phyloP scores from a whole-genome alignment of 1,139 yeast species.

The Wickerhamomyces sp. region DNA sequence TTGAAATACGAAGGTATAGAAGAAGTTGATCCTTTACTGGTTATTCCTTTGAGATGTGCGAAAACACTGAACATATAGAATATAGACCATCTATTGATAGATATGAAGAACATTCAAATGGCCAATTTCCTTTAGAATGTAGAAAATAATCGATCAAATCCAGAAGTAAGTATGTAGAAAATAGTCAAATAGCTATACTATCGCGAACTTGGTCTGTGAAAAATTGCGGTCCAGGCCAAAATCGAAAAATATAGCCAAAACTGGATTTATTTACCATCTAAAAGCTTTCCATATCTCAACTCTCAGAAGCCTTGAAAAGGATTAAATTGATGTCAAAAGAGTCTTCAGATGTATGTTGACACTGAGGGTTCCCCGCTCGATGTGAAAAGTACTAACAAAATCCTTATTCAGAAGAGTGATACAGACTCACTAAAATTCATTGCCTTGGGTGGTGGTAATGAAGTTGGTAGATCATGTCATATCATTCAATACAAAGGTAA shows the following conservation, averaged over 20 bases:
- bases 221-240: background rate
- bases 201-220: background rate
- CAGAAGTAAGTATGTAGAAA: no score
- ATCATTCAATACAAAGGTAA: slow-evolving; percentile 88
- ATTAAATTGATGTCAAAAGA: background rate
- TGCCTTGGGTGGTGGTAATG: slow-evolving; percentile 99
- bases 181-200: background rate
- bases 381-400: background rate
- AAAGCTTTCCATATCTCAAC: no score
- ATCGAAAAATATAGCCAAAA: no score
- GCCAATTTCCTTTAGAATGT: no score
- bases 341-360: background rate
- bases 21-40: slow-evolving; percentile 21
- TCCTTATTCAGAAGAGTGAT: slow-evolving; percentile 6
- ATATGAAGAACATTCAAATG: no score
- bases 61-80: background rate
- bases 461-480: slow-evolving; percentile 96
- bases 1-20: slow-evolving; percentile 24
- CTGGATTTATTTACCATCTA: no score
- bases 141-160: no score
- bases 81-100: no score
- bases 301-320: no score
- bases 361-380: no score
- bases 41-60: slow-evolving; percentile 9
- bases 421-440: slow-evolving; percentile 62